Evolutionary conservation across 352 stramenopile species (phyloP).

Genomic region (Halophytophthora polymorphica): DNA sequence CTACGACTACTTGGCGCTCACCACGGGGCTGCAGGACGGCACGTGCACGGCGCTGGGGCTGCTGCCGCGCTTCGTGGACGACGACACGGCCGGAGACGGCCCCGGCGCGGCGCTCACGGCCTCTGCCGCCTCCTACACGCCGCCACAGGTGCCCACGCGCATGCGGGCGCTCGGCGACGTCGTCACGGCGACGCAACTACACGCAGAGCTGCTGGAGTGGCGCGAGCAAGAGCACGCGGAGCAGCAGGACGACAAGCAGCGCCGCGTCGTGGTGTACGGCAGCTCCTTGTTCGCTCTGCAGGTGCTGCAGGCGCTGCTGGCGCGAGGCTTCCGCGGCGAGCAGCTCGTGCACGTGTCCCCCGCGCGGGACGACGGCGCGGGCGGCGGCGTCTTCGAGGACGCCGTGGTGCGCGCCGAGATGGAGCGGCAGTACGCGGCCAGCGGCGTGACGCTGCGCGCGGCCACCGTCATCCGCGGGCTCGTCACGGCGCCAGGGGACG

Average conservation of each 20-base stretch:
- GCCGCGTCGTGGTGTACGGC: conserved; percentile 59
- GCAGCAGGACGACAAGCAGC: conserved; percentile 6
- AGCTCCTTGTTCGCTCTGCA: conserved; percentile 63
- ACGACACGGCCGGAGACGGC: conserved; percentile 18
- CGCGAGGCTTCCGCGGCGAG: conserved; percentile 33
- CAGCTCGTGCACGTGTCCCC: conserved; percentile 58
- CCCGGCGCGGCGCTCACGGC: conserved; percentile 2
- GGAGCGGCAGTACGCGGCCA: conserved; percentile 44
- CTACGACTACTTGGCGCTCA: conserved; percentile 84
- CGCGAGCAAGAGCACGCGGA: conserved; percentile 5
- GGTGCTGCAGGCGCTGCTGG: conserved; percentile 56
- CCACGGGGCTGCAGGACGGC: conserved; percentile 68
- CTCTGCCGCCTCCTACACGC: conserved; percentile 19
- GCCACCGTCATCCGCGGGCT: conserved; percentile 50
- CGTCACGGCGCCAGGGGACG: conserved; percentile 21
- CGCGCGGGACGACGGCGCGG: conserved; percentile 21
- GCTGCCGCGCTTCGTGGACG: conserved; percentile 36
- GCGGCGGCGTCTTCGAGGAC: conserved; percentile 56
- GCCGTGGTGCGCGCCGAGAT: conserved; percentile 50
- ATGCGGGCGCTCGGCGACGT: conserved; percentile 29
- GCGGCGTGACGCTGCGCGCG: conserved; percentile 36
- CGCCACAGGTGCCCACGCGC: conserved; percentile 18
- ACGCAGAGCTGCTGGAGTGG: conserved; percentile 10
- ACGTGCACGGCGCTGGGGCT: conserved; percentile 43
- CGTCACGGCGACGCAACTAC: conserved; percentile 17